Conservation (phyloP, 768 basidiomycete species). For the Amanita rimosa region DNA sequence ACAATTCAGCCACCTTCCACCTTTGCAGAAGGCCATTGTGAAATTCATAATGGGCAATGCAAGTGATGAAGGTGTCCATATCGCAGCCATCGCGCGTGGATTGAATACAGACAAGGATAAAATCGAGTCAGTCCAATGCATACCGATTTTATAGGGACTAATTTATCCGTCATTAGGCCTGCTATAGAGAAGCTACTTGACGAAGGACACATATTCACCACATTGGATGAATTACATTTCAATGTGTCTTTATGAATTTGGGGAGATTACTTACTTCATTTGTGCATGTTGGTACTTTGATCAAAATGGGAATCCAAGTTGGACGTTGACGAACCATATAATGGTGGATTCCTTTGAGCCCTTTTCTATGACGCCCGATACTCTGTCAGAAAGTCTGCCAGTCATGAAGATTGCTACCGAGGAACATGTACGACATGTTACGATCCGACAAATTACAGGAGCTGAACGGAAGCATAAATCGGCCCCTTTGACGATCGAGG, state of each 20-base stretch:
- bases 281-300: slow-evolving; percentile 3
- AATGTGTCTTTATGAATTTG: slow-evolving; percentile 22
- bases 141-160: not conserved
- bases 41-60: slow-evolving; percentile 45
- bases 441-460: slow-evolving; percentile 5
- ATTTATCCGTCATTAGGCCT: slow-evolving; percentile 26
- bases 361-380: not conserved
- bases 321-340: not conserved
- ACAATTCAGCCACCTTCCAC: slow-evolving; percentile 45
- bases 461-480: slow-evolving; percentile 3
- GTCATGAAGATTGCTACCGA: not conserved
- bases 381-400: not conserved
- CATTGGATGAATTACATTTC: slow-evolving; percentile 2
- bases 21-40: slow-evolving; percentile 53
- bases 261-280: not conserved
- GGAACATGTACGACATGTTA: slow-evolving; percentile 6
- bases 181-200: slow-evolving; percentile 73
- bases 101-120: slow-evolving; percentile 42
- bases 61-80: slow-evolving; percentile 59
- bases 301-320: slow-evolving; percentile 4
- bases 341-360: not conserved
- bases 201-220: slow-evolving; percentile 70
- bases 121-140: slow-evolving; percentile 42
- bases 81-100: slow-evolving; percentile 58
- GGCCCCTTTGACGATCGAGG: not conserved